Conservation (phyloP, 2,329 filamentous ascomycete species). For the Colletotrichum cereale region DNA sequence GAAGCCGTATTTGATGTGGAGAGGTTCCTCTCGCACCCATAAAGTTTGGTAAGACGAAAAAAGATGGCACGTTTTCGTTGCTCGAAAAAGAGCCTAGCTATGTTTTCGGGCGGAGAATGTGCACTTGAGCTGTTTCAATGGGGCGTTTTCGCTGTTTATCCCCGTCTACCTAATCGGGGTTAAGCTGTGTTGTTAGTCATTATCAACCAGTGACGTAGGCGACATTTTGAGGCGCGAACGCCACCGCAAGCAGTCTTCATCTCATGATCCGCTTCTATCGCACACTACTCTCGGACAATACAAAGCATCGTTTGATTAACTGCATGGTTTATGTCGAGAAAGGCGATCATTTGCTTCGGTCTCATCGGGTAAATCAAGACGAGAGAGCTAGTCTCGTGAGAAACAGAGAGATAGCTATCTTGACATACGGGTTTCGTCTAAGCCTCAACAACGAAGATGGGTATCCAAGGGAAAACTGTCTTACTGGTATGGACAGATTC, state of each 20-base stretch:
- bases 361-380: not conserved
- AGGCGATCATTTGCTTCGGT: not conserved
- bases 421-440: too few species aligned
- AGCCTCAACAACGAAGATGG: not conserved
- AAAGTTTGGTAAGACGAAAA: not conserved
- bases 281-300: too few species aligned
- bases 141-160: not conserved
- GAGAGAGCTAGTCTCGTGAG: too few species aligned
- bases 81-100: too few species aligned
- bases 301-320: not conserved
- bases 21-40: not conserved
- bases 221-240: not conserved
- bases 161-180: not conserved
- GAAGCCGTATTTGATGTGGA: not conserved
- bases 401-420: not conserved
- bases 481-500: not conserved
- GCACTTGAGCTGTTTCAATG: not conserved
- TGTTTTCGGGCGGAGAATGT: too few species aligned
- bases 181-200: not conserved
- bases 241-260: not conserved
- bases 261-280: not conserved
- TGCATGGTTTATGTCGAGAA: too few species aligned
- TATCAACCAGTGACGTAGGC: constrained; percentile 4
- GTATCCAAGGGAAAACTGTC: constrained; percentile 11
- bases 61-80: not conserved